Base-by-base conservation (phyloP, 345 rosid species). In the Tarenaya hassleriana region DNA sequence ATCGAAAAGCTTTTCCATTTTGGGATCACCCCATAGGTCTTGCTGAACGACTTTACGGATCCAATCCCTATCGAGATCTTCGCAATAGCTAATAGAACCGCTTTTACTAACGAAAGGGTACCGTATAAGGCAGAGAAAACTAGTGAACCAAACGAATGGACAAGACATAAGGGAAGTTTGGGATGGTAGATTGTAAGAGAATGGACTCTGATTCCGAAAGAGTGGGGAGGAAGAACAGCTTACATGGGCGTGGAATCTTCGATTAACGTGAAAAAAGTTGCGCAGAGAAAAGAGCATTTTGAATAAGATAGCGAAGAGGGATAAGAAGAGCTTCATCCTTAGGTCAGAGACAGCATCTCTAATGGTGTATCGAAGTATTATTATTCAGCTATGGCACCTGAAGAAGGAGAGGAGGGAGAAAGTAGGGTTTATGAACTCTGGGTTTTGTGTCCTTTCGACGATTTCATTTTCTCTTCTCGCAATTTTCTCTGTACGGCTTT, bases 281-380 rank as follows among this genome's bases (percentile, higher is more conserved):
- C 86, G 80, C 19, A 80, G 58, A 54, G 74, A 71, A 42, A 67
- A 52, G 52, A 79, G 67, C 84, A 83, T 83, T 60, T 66, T 70
- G 66, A 56, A 55, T 41, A 69, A 35, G 60, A 48, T 40, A 37
- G 49, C 12, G 17, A 75, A n/a, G 50, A 60, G 2, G 11, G 33
- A 51, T 12, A 55, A 34, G 55, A 73, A 32, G 43, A 63, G 63
- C 73, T 41, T 69, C 81, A 71, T 73, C 7, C 45, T 58, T 12
- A 61, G 39, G 64, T 49, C 56, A 44, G 47, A 47, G 53, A 58
- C 55, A 58, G 58, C 71, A 67, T 67, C 42, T 35, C 40, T 35
- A 35, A 35, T 58, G 7, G 50, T 44, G 16, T 31, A 19, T 38
- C 29, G 29, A 24, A 24, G 29, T 27, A 27, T 17, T 21, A n/a